phyloP scores from a whole-genome alignment of 2,329 filamentous ascomycete genomes.

The Paracorniculantispora psalliotae region DNA sequence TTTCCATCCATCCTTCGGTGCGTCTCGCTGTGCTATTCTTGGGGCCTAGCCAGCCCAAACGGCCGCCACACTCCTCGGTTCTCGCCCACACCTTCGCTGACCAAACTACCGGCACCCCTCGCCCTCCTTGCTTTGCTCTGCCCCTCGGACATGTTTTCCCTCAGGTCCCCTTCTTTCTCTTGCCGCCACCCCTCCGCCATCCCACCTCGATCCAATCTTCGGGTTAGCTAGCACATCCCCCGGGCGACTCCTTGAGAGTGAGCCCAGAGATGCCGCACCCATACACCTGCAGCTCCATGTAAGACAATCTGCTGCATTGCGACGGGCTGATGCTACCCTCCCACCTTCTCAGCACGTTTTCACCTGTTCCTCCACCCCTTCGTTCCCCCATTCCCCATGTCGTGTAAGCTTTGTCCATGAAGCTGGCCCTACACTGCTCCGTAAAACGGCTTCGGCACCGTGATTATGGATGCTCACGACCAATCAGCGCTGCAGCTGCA shows the following conservation, averaged over 20 bases:
- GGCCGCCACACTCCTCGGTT: neutral
- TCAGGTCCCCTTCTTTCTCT: neutral
- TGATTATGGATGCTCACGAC: constrained; percentile 6
- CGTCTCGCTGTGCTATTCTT: constrained; percentile 7
- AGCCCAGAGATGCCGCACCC: neutral
- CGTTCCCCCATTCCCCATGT: constrained; percentile 4
- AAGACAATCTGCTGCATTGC: constrained; percentile 11
- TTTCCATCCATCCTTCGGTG: constrained; percentile 1
- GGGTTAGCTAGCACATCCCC: neutral
- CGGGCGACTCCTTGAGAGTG: neutral
- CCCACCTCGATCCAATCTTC: neutral
- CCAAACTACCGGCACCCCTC: neutral
- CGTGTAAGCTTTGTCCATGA: constrained; percentile 5
- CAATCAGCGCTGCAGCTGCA: neutral
- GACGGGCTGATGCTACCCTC: constrained; percentile 8
- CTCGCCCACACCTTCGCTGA: constrained; percentile 7
- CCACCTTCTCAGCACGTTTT: constrained; percentile 9
- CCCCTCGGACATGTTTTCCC: neutral
- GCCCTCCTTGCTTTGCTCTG: neutral
- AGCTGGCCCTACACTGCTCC: constrained; percentile 6
- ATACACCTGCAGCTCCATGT: constrained; percentile 3
- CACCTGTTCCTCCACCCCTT: neutral
- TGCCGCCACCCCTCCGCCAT: neutral
- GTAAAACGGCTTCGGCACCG: constrained; percentile 7
- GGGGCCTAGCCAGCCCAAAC: neutral